phyloP scores from a whole-genome alignment of 768 basidiomycete species.

The Cystofilobasidium bisporidii region DNA sequence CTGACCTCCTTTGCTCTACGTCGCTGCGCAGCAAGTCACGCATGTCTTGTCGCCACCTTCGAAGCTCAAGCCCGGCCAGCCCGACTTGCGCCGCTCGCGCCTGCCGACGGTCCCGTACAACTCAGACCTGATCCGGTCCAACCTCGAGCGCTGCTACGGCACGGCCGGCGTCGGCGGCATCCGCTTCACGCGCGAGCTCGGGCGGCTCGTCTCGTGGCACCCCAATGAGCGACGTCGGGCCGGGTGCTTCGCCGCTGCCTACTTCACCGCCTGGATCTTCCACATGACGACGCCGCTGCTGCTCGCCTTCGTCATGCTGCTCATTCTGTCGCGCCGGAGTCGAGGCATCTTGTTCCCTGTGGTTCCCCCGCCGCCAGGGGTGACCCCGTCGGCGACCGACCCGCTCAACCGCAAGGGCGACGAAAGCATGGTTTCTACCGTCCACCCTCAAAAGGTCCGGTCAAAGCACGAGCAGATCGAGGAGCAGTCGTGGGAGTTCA shows the following conservation, averaged over 20 bases:
- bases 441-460: slow-evolving; percentile 38
- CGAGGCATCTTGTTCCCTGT: slow-evolving; percentile 41
- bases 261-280: slow-evolving; percentile 40
- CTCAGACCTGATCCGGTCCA: slow-evolving; percentile 40
- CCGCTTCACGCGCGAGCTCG: slow-evolving; percentile 36
- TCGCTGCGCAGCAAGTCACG: slow-evolving; percentile 38
- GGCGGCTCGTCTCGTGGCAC: slow-evolving; percentile 40
- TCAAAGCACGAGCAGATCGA: slow-evolving; percentile 42
- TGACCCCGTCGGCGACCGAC: slow-evolving; percentile 41
- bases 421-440: slow-evolving; percentile 39
- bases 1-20: neutral
- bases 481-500: slow-evolving; percentile 43
- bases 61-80: slow-evolving; percentile 38
- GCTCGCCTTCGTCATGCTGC: slow-evolving; percentile 35
- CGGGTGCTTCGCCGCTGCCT: slow-evolving; percentile 36
- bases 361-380: slow-evolving; percentile 37
- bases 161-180: slow-evolving; percentile 39
- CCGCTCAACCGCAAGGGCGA: slow-evolving; percentile 41
- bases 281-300: slow-evolving; percentile 39
- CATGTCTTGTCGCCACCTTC: slow-evolving; percentile 42
- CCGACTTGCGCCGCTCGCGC: slow-evolving; percentile 41
- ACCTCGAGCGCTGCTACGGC: slow-evolving; percentile 41
- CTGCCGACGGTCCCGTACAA: slow-evolving; percentile 42
- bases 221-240: slow-evolving; percentile 38
- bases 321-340: slow-evolving; percentile 39